phyloP scores from a whole-genome alignment of 1,284 basidiomycete species.

The Cutaneotrichosporon mucoides region DNA sequence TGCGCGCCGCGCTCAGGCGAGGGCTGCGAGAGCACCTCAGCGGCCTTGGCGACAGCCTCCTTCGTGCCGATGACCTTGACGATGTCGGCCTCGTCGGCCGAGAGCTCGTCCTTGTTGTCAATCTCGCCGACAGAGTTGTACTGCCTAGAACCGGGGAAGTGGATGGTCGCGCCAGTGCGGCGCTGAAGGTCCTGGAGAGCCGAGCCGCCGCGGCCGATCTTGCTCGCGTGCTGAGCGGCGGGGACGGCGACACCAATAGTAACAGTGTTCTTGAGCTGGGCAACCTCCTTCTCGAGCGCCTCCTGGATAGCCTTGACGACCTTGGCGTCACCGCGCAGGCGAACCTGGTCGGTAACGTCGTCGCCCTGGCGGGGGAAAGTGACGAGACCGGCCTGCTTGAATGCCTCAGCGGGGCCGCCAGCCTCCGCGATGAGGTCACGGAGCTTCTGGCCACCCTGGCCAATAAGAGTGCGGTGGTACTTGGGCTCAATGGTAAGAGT shows the following conservation, averaged over 20 bases:
- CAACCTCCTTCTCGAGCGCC: conserved; percentile 75
- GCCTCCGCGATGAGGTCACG: conserved; percentile 72
- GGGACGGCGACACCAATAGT: conserved; percentile 82
- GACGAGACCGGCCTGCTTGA: conserved; percentile 76
- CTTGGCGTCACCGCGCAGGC: conserved; percentile 78
- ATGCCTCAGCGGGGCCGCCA: conserved; percentile 78
- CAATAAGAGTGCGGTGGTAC: conserved; percentile 88
- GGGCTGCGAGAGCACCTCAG: conserved; percentile 59
- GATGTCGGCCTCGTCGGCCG: conserved; percentile 66
- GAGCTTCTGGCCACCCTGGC: conserved; percentile 83
- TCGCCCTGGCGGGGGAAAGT: conserved; percentile 87
- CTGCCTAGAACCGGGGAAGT: conserved; percentile 92
- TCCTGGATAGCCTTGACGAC: conserved; percentile 76
- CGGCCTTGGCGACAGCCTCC: conserved; percentile 68
- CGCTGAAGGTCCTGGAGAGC: conserved; percentile 82
- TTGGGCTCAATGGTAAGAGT: conserved; percentile 69
- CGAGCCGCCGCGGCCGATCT: conserved; percentile 90
- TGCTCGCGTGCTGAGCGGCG: conserved; percentile 70
- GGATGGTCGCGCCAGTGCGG: conserved; percentile 68
- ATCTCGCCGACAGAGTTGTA: conserved; percentile 72
- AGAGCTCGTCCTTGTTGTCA: conserved; percentile 68
- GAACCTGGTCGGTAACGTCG: conserved; percentile 69
- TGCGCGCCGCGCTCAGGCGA: conserved; percentile 17
- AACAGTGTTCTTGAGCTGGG: conserved; percentile 71
- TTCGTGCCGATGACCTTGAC: conserved; percentile 83